phyloP scores from a whole-genome alignment of 225 moss, liverwort and hornwort genomes.

The Bryoerythrophyllum caledonicum region DNA sequence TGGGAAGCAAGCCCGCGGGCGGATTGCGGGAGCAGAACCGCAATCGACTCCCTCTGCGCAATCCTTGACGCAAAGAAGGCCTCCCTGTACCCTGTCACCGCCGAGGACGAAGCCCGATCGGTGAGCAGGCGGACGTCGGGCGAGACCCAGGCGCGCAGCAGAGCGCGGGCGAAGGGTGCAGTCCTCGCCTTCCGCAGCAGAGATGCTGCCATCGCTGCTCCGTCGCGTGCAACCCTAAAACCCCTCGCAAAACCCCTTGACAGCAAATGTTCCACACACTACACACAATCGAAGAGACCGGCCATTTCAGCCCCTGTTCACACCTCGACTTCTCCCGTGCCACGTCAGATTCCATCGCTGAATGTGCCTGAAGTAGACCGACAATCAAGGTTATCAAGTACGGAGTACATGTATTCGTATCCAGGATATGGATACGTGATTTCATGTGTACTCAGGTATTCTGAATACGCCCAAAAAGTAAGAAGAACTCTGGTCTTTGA shows the following conservation, averaged over 20 bases:
- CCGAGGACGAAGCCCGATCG: conserved; percentile 24
- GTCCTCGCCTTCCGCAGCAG: conserved; percentile 42
- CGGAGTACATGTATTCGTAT: too few species aligned
- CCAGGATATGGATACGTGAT: too few species aligned
- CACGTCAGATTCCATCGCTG: too few species aligned
- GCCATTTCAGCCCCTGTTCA: not conserved
- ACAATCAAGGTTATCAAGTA: too few species aligned
- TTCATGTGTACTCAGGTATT: too few species aligned
- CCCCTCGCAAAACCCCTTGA: not conserved
- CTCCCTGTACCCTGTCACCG: conserved; percentile 27
- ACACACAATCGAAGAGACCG: too few species aligned
- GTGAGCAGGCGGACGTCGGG: conserved; percentile 5
- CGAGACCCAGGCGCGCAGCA: conserved; percentile 27
- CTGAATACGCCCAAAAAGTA: too few species aligned
- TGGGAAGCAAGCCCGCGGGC: conserved; percentile 49
- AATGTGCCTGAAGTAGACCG: too few species aligned
- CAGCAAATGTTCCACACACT: not conserved
- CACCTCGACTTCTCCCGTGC: not conserved
- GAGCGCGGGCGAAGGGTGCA: conserved; percentile 14
- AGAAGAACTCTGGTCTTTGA: too few species aligned
- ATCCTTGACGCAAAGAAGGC: not conserved
- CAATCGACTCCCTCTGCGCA: conserved; percentile 27
- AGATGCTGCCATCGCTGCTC: conserved; percentile 47
- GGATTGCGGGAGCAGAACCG: conserved; percentile 40
- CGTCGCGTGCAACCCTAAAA: conserved; percentile 29